These are phyloP conservation scores for Penicillium sp. DNA, from an alignment of 2,329 filamentous ascomycete species.

Conservation along the genomic window DNA sequence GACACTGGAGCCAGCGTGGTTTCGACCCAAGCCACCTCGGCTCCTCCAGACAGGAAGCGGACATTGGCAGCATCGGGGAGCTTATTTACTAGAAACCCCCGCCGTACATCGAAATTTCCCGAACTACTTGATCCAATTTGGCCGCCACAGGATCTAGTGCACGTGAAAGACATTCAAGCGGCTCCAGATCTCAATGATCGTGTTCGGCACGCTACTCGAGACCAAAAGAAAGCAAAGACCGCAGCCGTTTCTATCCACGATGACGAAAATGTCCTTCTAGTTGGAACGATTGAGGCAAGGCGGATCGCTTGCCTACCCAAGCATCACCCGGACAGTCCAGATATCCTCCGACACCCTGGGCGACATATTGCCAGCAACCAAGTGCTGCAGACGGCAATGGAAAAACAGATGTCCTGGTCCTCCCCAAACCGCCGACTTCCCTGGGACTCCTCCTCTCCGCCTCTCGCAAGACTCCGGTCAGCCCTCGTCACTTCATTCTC, in stretches of 20 bases:
- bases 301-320: constrained; percentile 2
- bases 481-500: constrained; percentile 62
- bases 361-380: constrained; percentile 31
- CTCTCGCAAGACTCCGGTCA: constrained; percentile 57
- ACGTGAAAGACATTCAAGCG: constrained; percentile 50
- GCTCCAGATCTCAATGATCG: background rate
- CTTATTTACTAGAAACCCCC: constrained; percentile 19
- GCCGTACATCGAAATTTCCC: constrained; percentile 27
- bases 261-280: constrained; percentile 33
- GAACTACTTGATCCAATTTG: constrained; percentile 38
- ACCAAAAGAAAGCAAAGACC: constrained; percentile 40
- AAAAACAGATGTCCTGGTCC: constrained; percentile 29
- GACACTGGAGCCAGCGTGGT: background rate
- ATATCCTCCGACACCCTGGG: constrained; percentile 28
- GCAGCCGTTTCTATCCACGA: constrained; percentile 32
- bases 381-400: constrained; percentile 29
- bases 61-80: background rate
- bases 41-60: constrained; percentile 3
- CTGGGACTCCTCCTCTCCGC: constrained; percentile 49
- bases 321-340: background rate
- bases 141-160: constrained; percentile 37
- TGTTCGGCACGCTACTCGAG: constrained; percentile 4
- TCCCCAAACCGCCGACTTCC: background rate
- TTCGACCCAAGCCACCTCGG: background rate
- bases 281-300: constrained; percentile 14